Percentiles rank a stretch among this genome's conserved stretches.
These are phyloP conservation scores for Lojkania enalia DNA, from an alignment of 2,329 filamentous ascomycete genomes.

Conservation along the genomic window DNA sequence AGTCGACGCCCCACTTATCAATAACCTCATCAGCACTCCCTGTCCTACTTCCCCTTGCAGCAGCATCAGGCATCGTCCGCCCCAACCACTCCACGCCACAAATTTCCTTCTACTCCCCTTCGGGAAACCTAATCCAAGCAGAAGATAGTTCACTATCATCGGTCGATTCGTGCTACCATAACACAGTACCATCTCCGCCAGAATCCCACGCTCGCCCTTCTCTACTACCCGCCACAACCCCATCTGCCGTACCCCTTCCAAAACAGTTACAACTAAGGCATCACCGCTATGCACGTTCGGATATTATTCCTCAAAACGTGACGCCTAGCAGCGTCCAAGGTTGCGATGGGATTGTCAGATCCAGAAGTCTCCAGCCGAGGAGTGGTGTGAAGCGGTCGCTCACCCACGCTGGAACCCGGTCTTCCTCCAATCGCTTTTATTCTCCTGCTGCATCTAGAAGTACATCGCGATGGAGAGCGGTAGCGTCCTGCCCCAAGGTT, in stretches of 20 bases:
- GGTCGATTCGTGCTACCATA: slow-evolving; percentile 15
- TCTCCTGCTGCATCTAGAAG: background rate
- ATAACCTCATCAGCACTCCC: slow-evolving; percentile 43
- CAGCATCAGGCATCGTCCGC: slow-evolving; percentile 40
- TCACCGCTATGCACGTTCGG: slow-evolving; percentile 11
- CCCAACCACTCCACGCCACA: slow-evolving; percentile 30
- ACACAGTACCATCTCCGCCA: slow-evolving; percentile 2
- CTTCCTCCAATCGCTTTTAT: background rate
- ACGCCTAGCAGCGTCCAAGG: slow-evolving; percentile 23
- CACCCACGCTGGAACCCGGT: too few relatives aligned
- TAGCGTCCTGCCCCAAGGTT: background rate
- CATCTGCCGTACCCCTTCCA: slow-evolving; percentile 26
- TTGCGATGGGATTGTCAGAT: slow-evolving; percentile 32
- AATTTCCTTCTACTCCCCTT: slow-evolving; percentile 40
- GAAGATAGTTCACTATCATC: slow-evolving; percentile 21
- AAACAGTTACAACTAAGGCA: slow-evolving; percentile 14
- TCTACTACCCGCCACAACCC: slow-evolving; percentile 27
- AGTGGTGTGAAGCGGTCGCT: slow-evolving; percentile 12
- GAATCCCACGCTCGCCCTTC: slow-evolving; percentile 21
- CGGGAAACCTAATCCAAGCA: slow-evolving; percentile 38
- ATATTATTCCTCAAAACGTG: slow-evolving; percentile 20
- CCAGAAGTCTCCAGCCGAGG: slow-evolving; percentile 22
- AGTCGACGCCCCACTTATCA: slow-evolving; percentile 14
- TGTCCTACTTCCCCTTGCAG: slow-evolving; percentile 42
- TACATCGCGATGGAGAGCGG: slow-evolving; percentile 1